Conservation (phyloP, 768 basidiomycete species). For the Phanerochaete carnosa region DNA sequence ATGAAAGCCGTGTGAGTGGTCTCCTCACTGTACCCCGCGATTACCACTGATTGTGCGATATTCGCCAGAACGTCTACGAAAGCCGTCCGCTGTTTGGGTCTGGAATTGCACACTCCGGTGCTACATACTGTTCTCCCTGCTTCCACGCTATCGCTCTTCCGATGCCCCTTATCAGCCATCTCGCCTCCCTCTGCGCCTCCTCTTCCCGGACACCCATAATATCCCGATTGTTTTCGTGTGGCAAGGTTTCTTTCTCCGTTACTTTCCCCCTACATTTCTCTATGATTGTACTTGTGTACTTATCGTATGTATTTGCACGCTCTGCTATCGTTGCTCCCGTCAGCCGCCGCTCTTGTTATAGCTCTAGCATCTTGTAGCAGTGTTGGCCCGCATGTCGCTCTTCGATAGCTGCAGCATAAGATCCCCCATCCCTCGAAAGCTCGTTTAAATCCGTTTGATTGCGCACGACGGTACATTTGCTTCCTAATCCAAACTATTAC, state of each 20-base stretch:
- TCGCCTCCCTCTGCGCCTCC: background rate
- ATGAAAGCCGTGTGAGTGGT: background rate
- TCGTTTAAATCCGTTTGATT: background rate
- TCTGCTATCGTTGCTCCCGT: background rate
- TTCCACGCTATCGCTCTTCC: slow-evolving; percentile 1
- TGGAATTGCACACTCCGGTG: background rate
- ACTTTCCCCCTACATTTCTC: background rate
- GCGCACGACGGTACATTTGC: background rate
- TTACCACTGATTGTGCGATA: background rate
- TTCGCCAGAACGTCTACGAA: background rate
- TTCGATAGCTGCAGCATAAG: background rate
- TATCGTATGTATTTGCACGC: slow-evolving; percentile 5
- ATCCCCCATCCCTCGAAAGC: background rate
- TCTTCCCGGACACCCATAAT: slow-evolving; percentile 4
- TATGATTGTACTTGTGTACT: slow-evolving; percentile 4
- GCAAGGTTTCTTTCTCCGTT: background rate
- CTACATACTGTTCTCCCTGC: background rate
- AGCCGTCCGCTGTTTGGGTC: background rate
- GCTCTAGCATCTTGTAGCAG: background rate
- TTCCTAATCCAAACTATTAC: background rate
- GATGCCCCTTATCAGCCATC: background rate
- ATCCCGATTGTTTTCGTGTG: background rate
- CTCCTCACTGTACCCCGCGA: background rate
- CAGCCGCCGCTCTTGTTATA: background rate
- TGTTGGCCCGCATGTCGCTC: slow-evolving; percentile 1